Percentiles rank a stretch among this genome's conserved stretches.
Evolutionary conservation across 768 basidiomycete genomes (phyloP).

Genomic region (Lactarius pseudohatsudake): DNA sequence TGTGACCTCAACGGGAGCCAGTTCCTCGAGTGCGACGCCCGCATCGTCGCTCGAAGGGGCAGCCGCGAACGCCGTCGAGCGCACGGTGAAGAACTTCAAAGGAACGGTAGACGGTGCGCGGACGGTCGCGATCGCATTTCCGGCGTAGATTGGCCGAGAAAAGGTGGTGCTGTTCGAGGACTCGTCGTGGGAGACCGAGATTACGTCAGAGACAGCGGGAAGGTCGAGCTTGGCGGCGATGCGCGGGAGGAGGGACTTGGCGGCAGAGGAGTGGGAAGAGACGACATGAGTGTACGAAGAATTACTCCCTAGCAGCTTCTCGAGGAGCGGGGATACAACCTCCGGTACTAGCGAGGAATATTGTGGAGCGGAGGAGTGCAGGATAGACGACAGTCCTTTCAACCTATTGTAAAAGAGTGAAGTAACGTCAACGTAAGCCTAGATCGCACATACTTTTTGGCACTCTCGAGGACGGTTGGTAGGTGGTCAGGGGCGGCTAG

Average conservation of each 20-base stretch:
- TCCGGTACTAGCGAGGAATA: slow-evolving; percentile 75
- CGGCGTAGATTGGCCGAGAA: slow-evolving; percentile 94
- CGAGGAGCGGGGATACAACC: slow-evolving; percentile 77
- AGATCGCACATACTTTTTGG: slow-evolving; percentile 62
- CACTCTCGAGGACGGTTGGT: slow-evolving; percentile 63
- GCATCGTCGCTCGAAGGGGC: slow-evolving; percentile 49
- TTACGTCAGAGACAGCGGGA: slow-evolving; percentile 90
- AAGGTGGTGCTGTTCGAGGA: slow-evolving; percentile 78
- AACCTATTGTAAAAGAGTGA: slow-evolving; percentile 44
- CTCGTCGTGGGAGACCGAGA: slow-evolving; percentile 70
- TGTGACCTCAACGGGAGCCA: slow-evolving; percentile 63
- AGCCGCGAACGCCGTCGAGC: slow-evolving; percentile 86
- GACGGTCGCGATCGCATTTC: slow-evolving; percentile 94
- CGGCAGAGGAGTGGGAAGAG: slow-evolving; percentile 86
- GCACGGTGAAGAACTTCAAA: slow-evolving; percentile 93
- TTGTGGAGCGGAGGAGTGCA: slow-evolving; percentile 68
- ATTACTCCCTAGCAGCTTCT: slow-evolving; percentile 63
- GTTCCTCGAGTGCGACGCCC: slow-evolving; percentile 57
- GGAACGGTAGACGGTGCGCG: slow-evolving; percentile 72
- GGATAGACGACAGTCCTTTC: slow-evolving; percentile 61
- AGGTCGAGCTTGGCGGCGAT: slow-evolving; percentile 87
- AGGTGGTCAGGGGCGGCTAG: slow-evolving; percentile 71
- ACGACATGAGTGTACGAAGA: slow-evolving; percentile 86
- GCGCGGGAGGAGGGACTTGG: slow-evolving; percentile 91
- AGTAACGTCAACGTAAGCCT: neutral